Base-by-base conservation (phyloP, 306 rosid species). In the Vicia sativa region DNA sequence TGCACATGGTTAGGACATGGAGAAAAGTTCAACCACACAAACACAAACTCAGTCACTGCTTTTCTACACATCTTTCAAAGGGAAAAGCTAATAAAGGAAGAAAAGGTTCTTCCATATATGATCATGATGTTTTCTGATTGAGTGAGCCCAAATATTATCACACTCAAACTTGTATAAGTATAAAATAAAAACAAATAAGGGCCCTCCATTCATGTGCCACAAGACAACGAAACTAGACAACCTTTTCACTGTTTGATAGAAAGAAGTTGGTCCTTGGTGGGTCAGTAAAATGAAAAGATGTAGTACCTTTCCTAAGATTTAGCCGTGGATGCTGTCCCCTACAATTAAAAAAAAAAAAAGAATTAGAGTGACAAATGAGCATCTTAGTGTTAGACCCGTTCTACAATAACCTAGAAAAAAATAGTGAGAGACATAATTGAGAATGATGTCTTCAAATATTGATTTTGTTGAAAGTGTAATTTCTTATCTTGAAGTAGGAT, bases 1-100 rank as follows among this genome's bases (percentile, higher is more conserved):
- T 63, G 82, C 89, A 87, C 80, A 71, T 84, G 86, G 78, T 25
- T 37, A 70, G 61, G 87, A 64, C 86, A 82, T 67, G 70, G 74
- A 80, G 63, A 84, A 80, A 78, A 75, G 63, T 78, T 63, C 56
- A 68, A 31, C 49, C 42, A 28, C 7, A 28, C 31, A 19, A 12
- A 16, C 37, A 23, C 37, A 25, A 54, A 54, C 31, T n/a, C 16
- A 26, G 39, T 11, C 76, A 65, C 60, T 65, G 31, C 77, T 67
- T 71, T 73, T 57, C 28, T 52, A 34, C 68, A 45, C 16, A 37
- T 58, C 5, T 15, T 48, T 61, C 15, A 46, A 44, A 9, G 31
- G 64, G 7, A 70, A 76, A 76, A 57, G 45, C 23, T n/a, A 67
- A 4, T 34, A 23, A 62, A 48, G 23, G 53, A 46, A 65, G 59